phyloP scores from a whole-genome alignment of 139 green algal genomes.

The Limnomonas spitsbergensis region DNA sequence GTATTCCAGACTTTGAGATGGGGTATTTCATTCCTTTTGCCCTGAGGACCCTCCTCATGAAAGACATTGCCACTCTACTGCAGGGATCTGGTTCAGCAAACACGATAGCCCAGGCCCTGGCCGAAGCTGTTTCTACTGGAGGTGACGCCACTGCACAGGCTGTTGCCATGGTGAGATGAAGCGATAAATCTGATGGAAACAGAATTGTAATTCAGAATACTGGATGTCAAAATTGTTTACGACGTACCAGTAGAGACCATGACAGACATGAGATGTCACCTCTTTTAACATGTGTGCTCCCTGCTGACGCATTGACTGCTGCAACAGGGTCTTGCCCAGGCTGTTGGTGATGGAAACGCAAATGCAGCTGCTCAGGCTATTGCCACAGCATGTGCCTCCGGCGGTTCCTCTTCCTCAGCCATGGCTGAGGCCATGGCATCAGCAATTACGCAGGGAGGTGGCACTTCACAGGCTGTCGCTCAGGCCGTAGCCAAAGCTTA shows the following conservation, averaged over 20 bases:
- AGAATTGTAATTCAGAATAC: too few relatives aligned
- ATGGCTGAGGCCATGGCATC: background rate
- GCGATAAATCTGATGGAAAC: background rate
- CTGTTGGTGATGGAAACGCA: background rate
- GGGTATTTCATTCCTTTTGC: too few relatives aligned
- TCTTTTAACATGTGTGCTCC: too few relatives aligned
- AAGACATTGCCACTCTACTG: background rate
- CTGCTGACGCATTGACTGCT: background rate
- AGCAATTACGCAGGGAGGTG: background rate
- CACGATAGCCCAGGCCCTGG: background rate
- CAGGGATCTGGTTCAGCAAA: background rate
- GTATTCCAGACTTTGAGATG: too few relatives aligned
- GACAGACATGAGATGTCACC: too few relatives aligned
- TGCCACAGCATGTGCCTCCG: background rate
- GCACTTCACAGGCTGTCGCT: background rate
- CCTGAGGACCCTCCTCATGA: too few relatives aligned
- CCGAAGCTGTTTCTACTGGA: background rate
- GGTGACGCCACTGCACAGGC: background rate
- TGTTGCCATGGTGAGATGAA: background rate
- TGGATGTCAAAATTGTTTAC: too few relatives aligned
- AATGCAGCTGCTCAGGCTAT: background rate
- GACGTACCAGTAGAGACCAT: too few relatives aligned
- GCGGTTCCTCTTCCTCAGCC: background rate
- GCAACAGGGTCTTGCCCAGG: background rate
- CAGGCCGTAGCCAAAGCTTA: background rate